These are phyloP conservation scores for Orbilia blumenaviensis DNA, from an alignment of 2,329 filamentous ascomycete species.

Conservation along the genomic window DNA sequence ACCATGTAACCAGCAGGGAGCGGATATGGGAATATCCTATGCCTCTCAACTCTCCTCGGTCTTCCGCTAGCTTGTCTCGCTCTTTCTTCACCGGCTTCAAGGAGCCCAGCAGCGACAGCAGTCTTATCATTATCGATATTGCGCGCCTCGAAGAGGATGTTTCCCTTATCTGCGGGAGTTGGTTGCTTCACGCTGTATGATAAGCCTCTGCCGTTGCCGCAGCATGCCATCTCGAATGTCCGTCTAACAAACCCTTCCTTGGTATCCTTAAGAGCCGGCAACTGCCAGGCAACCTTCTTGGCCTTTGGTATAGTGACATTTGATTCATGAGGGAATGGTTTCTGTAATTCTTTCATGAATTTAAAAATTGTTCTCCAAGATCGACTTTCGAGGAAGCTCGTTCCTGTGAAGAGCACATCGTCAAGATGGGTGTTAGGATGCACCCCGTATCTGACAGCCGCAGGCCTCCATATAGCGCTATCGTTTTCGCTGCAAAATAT, in stretches of 20 bases:
- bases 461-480: slow-evolving; percentile 55
- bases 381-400: slow-evolving; percentile 55
- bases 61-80: slow-evolving; percentile 53
- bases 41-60: slow-evolving; percentile 50
- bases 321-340: slow-evolving; percentile 50
- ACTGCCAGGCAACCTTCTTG: slow-evolving; percentile 52
- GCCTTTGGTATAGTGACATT: slow-evolving; percentile 54
- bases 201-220: slow-evolving; percentile 45
- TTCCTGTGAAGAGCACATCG: slow-evolving; percentile 56
- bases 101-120: slow-evolving; percentile 33
- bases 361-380: slow-evolving; percentile 57
- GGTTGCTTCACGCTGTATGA: slow-evolving; percentile 51
- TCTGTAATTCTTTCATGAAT: slow-evolving; percentile 56
- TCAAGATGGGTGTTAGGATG: slow-evolving; percentile 55
- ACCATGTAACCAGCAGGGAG: slow-evolving; percentile 55
- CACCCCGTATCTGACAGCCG: slow-evolving; percentile 56
- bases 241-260: slow-evolving; percentile 54
- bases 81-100: slow-evolving; percentile 40
- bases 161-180: slow-evolving; percentile 44
- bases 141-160: slow-evolving; percentile 51
- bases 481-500: slow-evolving; percentile 57
- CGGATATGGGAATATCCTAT: slow-evolving; percentile 56
- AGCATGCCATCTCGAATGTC: slow-evolving; percentile 53
- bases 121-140: slow-evolving; percentile 43
- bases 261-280: slow-evolving; percentile 54